Base-by-base conservation (phyloP, 2,329 filamentous ascomycete species). In the Hypoxylon sp. region DNA sequence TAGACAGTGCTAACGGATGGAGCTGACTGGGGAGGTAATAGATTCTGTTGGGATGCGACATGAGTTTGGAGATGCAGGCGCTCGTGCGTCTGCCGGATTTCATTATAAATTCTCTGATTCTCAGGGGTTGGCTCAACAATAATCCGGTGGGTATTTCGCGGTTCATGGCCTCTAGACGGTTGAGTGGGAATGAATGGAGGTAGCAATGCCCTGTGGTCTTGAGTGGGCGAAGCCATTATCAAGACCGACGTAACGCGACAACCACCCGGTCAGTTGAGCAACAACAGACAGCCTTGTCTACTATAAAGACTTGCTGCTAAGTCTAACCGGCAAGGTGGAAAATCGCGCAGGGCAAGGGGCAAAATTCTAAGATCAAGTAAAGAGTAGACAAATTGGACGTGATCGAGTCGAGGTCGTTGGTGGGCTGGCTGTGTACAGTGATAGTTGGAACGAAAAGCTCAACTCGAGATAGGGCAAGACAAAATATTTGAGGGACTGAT, bases 31-130 rank as follows among this genome's bases (percentile, higher is more conserved):
- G 68, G 73, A 47, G 60, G 62, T 19, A 71, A 63, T 10, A 72
- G 65, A 54, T 67, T 73, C 29, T 68, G 70, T 50, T 77, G 70
- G 3, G 67, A 70, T 14, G 70, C 60, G 48, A 72, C 58, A 67
- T 76, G 72, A 11, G 52, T 55, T 42, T 76, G 71, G 17, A 73
- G 63, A 24, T 58, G 58, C 26, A 35, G 39, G 33, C 66, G 72
- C 33, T 74, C 73, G 56, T 70, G 70, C 14, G 75, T 72, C 26
- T 68, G 75, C 10, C 76, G 71, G 11, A 70, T 74, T 33, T 71
- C 65, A 48, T 79, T 77, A 52, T 78, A 79, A 31, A 73, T 72
- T 3, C 22, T 57, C 57, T 78, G 77, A 19, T 65, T 70, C 17
- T 78, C 70, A 2, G 35, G 53, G 2, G 72, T 76, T 6, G 76